These are phyloP conservation scores for Thuidium tamariscinum DNA, from an alignment of 225 moss, liverwort and hornwort species.

Conservation along the genomic window DNA sequence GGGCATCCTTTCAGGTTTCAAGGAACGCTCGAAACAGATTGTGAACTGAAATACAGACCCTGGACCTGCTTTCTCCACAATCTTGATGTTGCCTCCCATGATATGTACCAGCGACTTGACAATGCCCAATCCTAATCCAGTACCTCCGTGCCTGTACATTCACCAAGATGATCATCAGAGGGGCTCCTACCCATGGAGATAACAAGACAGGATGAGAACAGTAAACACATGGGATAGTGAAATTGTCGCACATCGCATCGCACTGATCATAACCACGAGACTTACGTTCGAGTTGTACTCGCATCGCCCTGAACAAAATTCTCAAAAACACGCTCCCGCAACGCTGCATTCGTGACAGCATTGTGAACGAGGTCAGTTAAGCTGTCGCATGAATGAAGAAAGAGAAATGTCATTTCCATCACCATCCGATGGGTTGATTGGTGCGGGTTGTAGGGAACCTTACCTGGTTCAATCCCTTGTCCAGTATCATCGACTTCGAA, in stretches of 20 bases:
- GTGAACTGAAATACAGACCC: slow-evolving; percentile 69
- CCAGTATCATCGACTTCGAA: slow-evolving; percentile 90
- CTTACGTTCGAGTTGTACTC: slow-evolving; percentile 82
- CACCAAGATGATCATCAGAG: not conserved
- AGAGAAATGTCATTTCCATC: not conserved
- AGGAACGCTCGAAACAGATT: slow-evolving; percentile 45
- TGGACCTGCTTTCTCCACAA: slow-evolving; percentile 52
- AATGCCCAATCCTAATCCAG: slow-evolving; percentile 70
- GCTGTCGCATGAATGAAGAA: not conserved
- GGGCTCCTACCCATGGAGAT: not conserved
- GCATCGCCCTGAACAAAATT: slow-evolving; percentile 79
- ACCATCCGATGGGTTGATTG: not conserved
- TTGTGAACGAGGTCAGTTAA: slow-evolving; percentile 13
- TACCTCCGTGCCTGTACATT: slow-evolving; percentile 63
- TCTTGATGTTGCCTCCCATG: slow-evolving; percentile 65
- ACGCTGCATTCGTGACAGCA: slow-evolving; percentile 25
- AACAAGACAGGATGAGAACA: not conserved
- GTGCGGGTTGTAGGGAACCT: not conserved
- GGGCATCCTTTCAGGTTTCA: slow-evolving; percentile 19
- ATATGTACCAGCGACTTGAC: slow-evolving; percentile 61
- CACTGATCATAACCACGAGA: not conserved
- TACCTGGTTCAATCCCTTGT: slow-evolving; percentile 66
- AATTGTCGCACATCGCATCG: not conserved
- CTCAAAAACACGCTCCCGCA: slow-evolving; percentile 73
- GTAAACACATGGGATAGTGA: not conserved